Conservation (phyloP, 345 rosid genomes). For the Gossypium herbaceum region DNA sequence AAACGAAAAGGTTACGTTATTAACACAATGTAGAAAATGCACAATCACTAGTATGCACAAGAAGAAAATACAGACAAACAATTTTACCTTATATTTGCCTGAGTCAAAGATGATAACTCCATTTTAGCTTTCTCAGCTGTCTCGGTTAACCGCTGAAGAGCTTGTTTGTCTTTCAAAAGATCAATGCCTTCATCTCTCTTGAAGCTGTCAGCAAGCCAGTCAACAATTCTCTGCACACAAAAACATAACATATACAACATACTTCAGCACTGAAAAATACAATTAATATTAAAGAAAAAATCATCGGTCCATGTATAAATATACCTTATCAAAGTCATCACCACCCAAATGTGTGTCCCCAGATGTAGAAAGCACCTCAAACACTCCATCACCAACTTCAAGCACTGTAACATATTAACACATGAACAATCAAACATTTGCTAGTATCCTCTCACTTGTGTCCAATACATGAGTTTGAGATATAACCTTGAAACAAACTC, state of each 20-base stretch:
- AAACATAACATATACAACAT: background rate
- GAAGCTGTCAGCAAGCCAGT: slow-evolving; percentile 80
- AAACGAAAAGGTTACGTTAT: background rate
- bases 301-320: background rate
- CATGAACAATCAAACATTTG: slow-evolving; percentile 1
- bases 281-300: background rate
- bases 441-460: background rate
- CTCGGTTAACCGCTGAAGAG: slow-evolving; percentile 92
- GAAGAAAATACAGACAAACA: background rate
- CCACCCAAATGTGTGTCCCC: slow-evolving; percentile 99
- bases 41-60: background rate
- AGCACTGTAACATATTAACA: slow-evolving; percentile 52
- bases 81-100: slow-evolving; percentile 71
- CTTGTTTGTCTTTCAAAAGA: slow-evolving; percentile 95
- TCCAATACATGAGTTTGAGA: background rate
- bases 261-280: background rate
- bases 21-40: background rate
- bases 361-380: slow-evolving; percentile 96
- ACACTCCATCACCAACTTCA: slow-evolving; percentile 99
- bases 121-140: slow-evolving; percentile 96
- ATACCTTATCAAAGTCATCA: slow-evolving; percentile 95
- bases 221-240: slow-evolving; percentile 73
- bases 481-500: too few species aligned
- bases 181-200: slow-evolving; percentile 93
- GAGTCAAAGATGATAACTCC: slow-evolving; percentile 92